Base-by-base conservation (phyloP, 495 filamentous ascomycete species). In the Penicillium cinerascens region DNA sequence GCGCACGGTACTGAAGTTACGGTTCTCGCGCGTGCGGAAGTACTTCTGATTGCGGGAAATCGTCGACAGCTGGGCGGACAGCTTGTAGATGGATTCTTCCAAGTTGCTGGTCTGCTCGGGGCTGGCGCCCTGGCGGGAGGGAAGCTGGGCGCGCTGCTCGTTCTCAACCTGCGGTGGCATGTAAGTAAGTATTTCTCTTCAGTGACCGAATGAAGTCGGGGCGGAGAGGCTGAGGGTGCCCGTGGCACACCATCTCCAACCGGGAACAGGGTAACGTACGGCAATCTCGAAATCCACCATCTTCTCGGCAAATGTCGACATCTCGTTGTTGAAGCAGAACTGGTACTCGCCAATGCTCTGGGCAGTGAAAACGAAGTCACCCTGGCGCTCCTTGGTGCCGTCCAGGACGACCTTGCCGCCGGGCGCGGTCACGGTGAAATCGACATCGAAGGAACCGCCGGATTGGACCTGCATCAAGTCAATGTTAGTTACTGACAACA, bases 311-410 rank as follows among this genome's bases (percentile, higher is more conserved):
- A 93, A 96, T 2, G 92, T 97, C 60, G 88, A 93, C 88, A 97
- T 96, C 62, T 95, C 89, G 63, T 97, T 99, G 74, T 93, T 86
- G 77, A 99, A 97, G 81, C 95, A 99, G 72, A 97, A 97, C 49
- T 82, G 82, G 73, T 97, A 97, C 62, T 97, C 93, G 42, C 95
- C 95, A n/a, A 83, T 55, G 42, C 95, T 88, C 59, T 88, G 88
- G 4, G 93, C 95, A 2, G 95, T 97, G 68, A 99, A 99, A 29
- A 97, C 95, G 59, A 95, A 97, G 71, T 99, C 95, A 42, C 93
- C 93, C 73, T 97, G 93, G 49, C 93, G 79, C 69, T 99, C 93
- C 71, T 95, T 96, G 55, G 82, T 76, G 44, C 90, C 93, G 52
- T 95, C 88, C 60, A 97, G 70, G 45, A 99, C 87, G 47, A 87